These are phyloP conservation scores for Cymodocea nodosa DNA, from an alignment of 116 monocot species.

Conservation along the genomic window DNA sequence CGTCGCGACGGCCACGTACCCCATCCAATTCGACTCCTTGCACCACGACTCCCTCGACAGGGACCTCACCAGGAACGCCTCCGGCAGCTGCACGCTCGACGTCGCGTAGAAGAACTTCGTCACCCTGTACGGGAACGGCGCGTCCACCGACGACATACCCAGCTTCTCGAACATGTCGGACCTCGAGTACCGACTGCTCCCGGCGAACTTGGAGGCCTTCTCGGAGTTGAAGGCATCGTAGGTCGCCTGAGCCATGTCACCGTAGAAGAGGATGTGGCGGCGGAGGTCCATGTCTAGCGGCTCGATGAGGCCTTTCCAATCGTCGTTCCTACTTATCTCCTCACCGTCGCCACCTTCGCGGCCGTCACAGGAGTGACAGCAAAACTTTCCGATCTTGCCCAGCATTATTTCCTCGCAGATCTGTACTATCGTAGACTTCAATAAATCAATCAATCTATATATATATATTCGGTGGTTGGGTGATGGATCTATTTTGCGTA, in stretches of 20 bases:
- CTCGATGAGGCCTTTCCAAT: constrained; percentile 70
- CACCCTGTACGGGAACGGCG: constrained; percentile 34
- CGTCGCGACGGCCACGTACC: constrained; percentile 88
- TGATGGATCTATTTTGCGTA: too few relatives aligned
- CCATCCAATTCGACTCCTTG: constrained; percentile 81
- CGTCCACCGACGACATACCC: constrained; percentile 9
- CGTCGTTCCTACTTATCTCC: constrained; percentile 21
- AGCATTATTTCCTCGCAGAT: too few relatives aligned
- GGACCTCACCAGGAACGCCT: constrained; percentile 53
- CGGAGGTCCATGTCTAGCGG: constrained; percentile 83
- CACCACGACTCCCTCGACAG: constrained; percentile 45
- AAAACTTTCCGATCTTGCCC: too few relatives aligned
- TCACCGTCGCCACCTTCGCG: background rate
- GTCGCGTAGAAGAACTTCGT: constrained; percentile 80
- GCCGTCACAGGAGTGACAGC: too few relatives aligned
- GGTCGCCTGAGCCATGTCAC: constrained; percentile 58
- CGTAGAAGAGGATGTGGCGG: constrained; percentile 45
- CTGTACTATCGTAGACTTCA: too few relatives aligned
- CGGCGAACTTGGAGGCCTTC: constrained; percentile 37
- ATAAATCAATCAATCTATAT: too few relatives aligned
- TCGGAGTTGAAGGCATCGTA: constrained; percentile 78
- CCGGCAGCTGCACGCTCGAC: constrained; percentile 39
- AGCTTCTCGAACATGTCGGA: constrained; percentile 34
- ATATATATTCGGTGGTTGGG: too few relatives aligned
- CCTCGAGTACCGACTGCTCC: constrained; percentile 40